Evolutionary conservation across 805 yeast genomes (phyloP), one percentile per base, ranked within the genome.

Genomic region (Debaryomyces prosopidis): DNA sequence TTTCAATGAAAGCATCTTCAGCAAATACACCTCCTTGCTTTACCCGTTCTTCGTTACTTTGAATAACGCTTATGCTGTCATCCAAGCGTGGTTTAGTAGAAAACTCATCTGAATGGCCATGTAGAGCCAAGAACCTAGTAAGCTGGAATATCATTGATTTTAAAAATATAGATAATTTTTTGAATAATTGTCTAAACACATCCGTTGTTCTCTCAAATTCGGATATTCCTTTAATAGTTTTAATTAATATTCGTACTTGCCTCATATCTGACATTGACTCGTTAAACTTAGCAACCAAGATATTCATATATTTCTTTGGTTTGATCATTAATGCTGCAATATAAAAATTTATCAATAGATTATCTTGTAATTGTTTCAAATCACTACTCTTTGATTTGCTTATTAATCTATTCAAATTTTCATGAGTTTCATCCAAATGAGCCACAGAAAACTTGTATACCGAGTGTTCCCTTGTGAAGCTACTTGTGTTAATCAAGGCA

Each of bases 311-410:
- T 42, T 52, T 59, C 5, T 58, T 60, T 1, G 75, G 71, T 39
- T 65, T 60, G 32, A 71, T 48, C 50, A 64, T 54, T 5, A 68
- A 58, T 5, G 76, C 75, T 5, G 71, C 66, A 1, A 66, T 58
- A 45, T 55, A 67, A 33, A 66, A 64, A 38, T 66, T 61, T 2
- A 65, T 57, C 6, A 54, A 20, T 14, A 67, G 50, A 16, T 52
- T 50, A 28, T 61, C 63, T 48, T 58, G 64, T 12, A 51, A 45
- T n/a, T 23, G 14, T 10, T 43, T 35, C 3, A 53, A 42, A 9
- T 51, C 55, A 16, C 54, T 54, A 17, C 49, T 38, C 1, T 49
- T 46, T 26, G 52, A 49, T 16, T 46, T 44, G 20, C 53, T 47
- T 8, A 46, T 51, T 39, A 47, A 52, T 26, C 42, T 49, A 4